Evolutionary conservation across 2,329 filamentous ascomycete species (phyloP), one percentile per base, ranked within the genome.

Genomic region (Fusarium albosuccineum): DNA sequence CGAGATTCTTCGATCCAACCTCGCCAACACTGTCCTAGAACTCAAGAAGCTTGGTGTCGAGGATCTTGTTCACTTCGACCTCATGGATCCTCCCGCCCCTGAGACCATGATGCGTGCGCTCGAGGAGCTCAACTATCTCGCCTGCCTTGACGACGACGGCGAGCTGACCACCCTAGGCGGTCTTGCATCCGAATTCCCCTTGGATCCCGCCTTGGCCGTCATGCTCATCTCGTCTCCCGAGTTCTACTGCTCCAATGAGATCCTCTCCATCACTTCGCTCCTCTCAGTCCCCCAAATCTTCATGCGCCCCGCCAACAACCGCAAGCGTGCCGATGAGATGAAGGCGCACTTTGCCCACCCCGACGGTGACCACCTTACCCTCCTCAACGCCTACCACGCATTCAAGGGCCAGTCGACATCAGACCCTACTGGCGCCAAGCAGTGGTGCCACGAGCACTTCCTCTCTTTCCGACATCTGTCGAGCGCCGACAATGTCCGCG

Each of bases 241-340:
- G 76, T 99, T 99, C 80, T 97, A 96, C 82, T 99, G 96, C 85
- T 97, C 94, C 45, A 98, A 98, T 80, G 96, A 99, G 83, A 96
- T 99, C 40, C 86, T 99, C 13, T 98, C 96, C 41, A 92, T 99
- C 73, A 97, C 94, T 1, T 92, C 96, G 1, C 87, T 99, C 10
- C 88, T 99, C 17, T 98, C 95, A 0, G 96, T 98, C 10, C 96
- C 96, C 0, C 93, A 97, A 77, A 89, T 98, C 62, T 99, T 97
- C 77, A 88, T 97, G 30, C 92, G 96, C 9, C 96, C 96, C 1
- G 91, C 92, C 49, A 89, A 87, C 74, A 91, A 92, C 71, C 90
- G 94, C 64, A 97, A 97, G 82, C 91, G 92, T 45, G 96, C 96
- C 46, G 96, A 99, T 77, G 94, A 97, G 79, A 98, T 98, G 94